Conservation (phyloP, 2,329 filamentous ascomycete genomes). For the Arthrobotrys megalospora region DNA sequence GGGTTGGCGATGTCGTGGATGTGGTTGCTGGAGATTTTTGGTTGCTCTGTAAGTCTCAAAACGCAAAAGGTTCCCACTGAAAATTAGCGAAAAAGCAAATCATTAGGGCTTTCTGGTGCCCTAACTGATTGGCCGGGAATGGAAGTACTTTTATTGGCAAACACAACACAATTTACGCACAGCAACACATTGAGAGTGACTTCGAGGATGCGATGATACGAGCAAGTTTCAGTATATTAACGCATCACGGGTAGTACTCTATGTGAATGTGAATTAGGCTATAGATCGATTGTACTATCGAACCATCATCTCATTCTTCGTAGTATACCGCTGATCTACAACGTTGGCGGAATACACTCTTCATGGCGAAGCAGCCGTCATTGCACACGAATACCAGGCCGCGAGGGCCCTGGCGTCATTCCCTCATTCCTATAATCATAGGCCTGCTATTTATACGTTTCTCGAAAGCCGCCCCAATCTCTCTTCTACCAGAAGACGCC, state of each 20-base stretch:
- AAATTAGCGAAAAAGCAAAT: conserved; percentile 52
- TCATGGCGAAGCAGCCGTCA: conserved; percentile 4
- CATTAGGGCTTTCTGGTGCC: conserved; percentile 52
- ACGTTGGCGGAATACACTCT: not conserved
- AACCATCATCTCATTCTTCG: not conserved
- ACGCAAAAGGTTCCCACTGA: conserved; percentile 49
- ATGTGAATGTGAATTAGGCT: not conserved
- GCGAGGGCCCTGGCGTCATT: conserved; percentile 9
- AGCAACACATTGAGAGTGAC: conserved; percentile 15
- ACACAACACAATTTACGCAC: not conserved
- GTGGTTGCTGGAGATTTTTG: conserved; percentile 55
- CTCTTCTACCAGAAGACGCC: not conserved
- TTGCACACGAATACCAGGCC: conserved; percentile 14
- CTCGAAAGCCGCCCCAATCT: conserved; percentile 11
- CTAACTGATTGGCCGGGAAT: conserved; percentile 24
- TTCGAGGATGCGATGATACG: conserved; percentile 18
- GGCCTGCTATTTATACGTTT: conserved; percentile 6
- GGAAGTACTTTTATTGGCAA: conserved; percentile 29
- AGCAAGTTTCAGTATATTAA: conserved; percentile 15
- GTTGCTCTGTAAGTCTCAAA: conserved; percentile 35
- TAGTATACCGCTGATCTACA: not conserved
- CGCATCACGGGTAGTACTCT: not conserved
- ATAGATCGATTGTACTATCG: not conserved
- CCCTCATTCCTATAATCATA: conserved; percentile 8
- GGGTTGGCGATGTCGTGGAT: conserved; percentile 54